Evolutionary conservation across 176 grass and related monocot genomes (phyloP), one percentile per base, ranked within the genome.

Genomic region (Zoysia japonica): DNA sequence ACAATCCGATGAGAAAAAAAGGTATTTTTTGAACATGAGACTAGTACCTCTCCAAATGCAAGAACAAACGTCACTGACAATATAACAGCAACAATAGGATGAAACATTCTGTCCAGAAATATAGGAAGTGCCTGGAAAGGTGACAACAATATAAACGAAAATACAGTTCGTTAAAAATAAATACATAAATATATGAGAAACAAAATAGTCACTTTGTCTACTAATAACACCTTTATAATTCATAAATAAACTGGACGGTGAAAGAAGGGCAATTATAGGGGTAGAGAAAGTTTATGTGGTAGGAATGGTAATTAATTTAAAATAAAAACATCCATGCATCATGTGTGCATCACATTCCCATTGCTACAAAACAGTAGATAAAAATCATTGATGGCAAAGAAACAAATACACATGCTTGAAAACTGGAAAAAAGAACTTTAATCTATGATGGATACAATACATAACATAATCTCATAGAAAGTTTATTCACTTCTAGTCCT

Each of bases 41-140:
- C 59, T 44, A 65, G 39, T 75, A 99, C 96, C 96, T 99, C 96
- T 82, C 96, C 96, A 62, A 99, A 95, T 82, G 86, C 76, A 72
- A 95, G 88, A 86, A 99, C 96, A 86, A 99, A 99, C 42, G 96
- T 99, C 42, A 99, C 96, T 76, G 96, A 99, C 79, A 99, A 91
- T 52, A 99, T 60, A 79, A 99, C 88, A 85, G 96, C 96, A 55
- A 99, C 90, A 82, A 91, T 86, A 57, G 96, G 96, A 93, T 99
- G 90, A 87, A 99, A 99, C 76, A 99, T 93, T 76, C 66, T 91
- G 81, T 99, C 96, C 78, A 99, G 90, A 49, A 91, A 99, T 83
- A 99, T 86, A 84, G 96, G 96, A 88, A 99, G 96, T 61, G 96
- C 92, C 96, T 99, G 86, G 77, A 92, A 78, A 75, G 45, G 63